Evolutionary conservation across 2,329 filamentous ascomycete species (phyloP).

Genomic region (Sporothrix sp.): DNA sequence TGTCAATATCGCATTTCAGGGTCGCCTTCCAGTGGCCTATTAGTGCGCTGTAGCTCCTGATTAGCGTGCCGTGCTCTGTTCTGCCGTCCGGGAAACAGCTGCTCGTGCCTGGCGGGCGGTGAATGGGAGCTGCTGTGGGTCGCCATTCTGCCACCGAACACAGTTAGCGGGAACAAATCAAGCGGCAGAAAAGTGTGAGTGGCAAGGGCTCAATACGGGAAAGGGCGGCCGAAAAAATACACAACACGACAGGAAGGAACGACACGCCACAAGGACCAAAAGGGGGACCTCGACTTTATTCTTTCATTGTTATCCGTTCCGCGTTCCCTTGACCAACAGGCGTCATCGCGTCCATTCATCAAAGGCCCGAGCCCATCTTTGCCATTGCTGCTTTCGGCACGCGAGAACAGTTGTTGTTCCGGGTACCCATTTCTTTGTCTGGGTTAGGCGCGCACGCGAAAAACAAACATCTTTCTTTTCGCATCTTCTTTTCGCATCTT

Average conservation of each 20-base stretch:
- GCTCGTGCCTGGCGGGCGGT: conserved; percentile 3
- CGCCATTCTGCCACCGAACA: not conserved
- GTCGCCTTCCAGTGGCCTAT: not conserved
- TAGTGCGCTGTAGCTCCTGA: conserved; percentile 1
- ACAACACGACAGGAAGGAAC: not conserved
- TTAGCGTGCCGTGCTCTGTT: conserved; percentile 1
- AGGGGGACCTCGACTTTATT: not conserved
- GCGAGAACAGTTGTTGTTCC: not conserved
- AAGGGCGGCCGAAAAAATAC: not conserved
- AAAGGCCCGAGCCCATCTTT: not conserved
- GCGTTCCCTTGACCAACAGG: no score
- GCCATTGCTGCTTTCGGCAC: not conserved
- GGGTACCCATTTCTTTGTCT: not conserved
- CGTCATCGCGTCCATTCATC: not conserved
- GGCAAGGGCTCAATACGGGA: not conserved
- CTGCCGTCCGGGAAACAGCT: conserved; percentile 1
- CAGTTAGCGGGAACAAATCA: conserved; percentile 10
- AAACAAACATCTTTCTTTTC: not conserved
- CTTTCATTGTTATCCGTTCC: not conserved
- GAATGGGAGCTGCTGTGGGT: not conserved
- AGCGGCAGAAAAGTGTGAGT: conserved; percentile 7
- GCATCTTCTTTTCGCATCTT: not conserved
- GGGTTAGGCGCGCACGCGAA: conserved; percentile 4
- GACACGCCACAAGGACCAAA: not conserved
- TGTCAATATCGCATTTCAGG: no score